A percentile compares a stretch with the other conserved stretches of the same genome.
These are phyloP conservation scores for Aphanoascus verrucosus DNA, from an alignment of 2,329 filamentous ascomycete species.

Conservation along the genomic window DNA sequence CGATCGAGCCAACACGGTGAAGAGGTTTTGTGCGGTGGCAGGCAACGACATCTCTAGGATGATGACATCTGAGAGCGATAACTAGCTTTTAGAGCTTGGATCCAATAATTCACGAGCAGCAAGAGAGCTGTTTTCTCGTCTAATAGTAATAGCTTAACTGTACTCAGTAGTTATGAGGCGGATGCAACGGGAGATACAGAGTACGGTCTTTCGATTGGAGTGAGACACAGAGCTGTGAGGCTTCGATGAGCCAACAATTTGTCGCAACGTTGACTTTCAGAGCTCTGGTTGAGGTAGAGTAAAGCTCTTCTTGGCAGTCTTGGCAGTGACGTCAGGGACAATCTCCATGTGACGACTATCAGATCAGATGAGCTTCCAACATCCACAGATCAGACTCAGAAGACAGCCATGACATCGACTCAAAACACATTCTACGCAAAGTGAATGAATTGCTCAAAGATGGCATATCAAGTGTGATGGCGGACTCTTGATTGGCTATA, in stretches of 20 bases:
- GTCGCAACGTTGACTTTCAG: not conserved
- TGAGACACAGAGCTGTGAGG: not conserved
- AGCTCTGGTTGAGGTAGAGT: conserved; percentile 4
- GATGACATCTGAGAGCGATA: not conserved
- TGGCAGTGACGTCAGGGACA: conserved; percentile 3
- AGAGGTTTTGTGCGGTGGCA: not conserved
- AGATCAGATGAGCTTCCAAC: not conserved
- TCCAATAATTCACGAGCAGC: not conserved
- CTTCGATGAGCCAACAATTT: not conserved
- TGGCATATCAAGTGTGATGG: not conserved
- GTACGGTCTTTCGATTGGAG: not conserved
- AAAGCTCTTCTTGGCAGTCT: conserved; percentile 7
- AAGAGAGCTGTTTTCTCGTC: not conserved
- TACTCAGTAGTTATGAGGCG: not conserved
- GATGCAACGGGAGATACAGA: not conserved
- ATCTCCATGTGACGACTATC: not conserved
- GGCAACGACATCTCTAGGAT: conserved; percentile 6
- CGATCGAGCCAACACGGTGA: not conserved
- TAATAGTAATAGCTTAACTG: not conserved
- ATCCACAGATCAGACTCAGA: not conserved
- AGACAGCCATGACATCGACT: not conserved
- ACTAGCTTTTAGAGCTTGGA: not conserved
- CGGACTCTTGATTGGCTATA: not conserved
- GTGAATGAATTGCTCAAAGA: not conserved
- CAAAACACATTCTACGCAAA: not conserved